These are phyloP conservation scores for Colletotrichum sp. DNA, from an alignment of 2,329 filamentous ascomycete genomes.

Conservation along the genomic window DNA sequence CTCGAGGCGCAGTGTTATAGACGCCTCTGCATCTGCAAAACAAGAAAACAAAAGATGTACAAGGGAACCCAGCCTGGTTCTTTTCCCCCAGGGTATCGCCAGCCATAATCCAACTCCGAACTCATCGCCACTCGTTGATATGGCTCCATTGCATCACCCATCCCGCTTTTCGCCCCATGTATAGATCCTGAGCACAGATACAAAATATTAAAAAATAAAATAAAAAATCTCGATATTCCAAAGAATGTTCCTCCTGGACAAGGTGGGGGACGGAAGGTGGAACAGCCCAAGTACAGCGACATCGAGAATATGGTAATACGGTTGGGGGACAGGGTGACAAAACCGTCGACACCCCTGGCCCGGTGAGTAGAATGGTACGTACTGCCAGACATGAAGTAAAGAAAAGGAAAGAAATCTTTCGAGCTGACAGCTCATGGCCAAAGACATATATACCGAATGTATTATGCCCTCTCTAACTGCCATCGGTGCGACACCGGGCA, in stretches of 20 bases:
- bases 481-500: constrained; percentile 10
- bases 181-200: constrained; percentile 16
- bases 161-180: background rate
- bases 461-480: constrained; percentile 8
- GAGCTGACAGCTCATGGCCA: constrained; percentile 14
- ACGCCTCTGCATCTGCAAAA: background rate
- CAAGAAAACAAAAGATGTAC: constrained; percentile 5
- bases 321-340: background rate
- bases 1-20: background rate
- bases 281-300: background rate
- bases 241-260: background rate
- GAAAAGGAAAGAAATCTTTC: constrained; percentile 13
- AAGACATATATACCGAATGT: background rate
- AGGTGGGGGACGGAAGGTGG: background rate
- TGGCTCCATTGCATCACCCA: background rate
- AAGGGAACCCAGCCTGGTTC: constrained; percentile 1
- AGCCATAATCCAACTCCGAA: constrained; percentile 9
- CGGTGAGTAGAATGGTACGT: constrained; percentile 8
- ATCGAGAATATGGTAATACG: background rate
- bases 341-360: background rate
- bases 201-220: constrained; percentile 18
- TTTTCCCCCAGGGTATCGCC: constrained; percentile 12
- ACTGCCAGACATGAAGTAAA: constrained; percentile 6
- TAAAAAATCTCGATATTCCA: background rate
- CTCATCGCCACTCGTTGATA: constrained; percentile 2